Conservation (phyloP, 768 basidiomycete species). For the Fibroporia radiculosa region DNA sequence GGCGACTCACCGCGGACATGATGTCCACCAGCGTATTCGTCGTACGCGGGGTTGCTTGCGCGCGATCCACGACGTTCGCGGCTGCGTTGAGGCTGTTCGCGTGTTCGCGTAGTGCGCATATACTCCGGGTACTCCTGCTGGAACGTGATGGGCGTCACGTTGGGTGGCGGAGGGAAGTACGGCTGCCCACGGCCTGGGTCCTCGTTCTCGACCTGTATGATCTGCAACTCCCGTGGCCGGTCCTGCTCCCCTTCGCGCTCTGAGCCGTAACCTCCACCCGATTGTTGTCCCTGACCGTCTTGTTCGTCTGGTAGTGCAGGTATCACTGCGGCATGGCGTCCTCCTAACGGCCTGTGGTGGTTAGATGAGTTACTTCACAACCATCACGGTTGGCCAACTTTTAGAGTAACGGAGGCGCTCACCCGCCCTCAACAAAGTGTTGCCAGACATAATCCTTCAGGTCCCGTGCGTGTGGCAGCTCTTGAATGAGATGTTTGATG, state of each 20-base stretch:
- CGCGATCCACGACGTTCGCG: slow-evolving; percentile 15
- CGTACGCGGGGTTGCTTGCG: slow-evolving; percentile 12
- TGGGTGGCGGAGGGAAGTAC: slow-evolving; percentile 9
- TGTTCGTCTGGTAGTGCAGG: slow-evolving; percentile 72
- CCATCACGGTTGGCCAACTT: neutral
- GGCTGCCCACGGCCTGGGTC: slow-evolving; percentile 11
- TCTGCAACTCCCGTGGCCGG: slow-evolving; percentile 18
- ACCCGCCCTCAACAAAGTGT: slow-evolving; percentile 80
- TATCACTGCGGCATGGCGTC: slow-evolving; percentile 75
- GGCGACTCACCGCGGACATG: slow-evolving; percentile 7
- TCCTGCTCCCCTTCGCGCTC: slow-evolving; percentile 11
- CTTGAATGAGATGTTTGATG: slow-evolving; percentile 87
- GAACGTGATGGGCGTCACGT: slow-evolving; percentile 19
- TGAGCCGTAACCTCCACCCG: slow-evolving; percentile 8
- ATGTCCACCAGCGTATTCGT: slow-evolving; percentile 9
- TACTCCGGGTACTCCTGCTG: slow-evolving; percentile 19
- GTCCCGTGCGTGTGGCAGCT: slow-evolving; percentile 63
- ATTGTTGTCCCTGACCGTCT: slow-evolving; percentile 10
- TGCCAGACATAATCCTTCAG: slow-evolving; percentile 84
- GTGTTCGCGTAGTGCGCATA: slow-evolving; percentile 7
- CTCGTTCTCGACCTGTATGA: slow-evolving; percentile 19
- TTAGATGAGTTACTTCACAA: slow-evolving; percentile 8
- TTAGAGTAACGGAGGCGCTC: slow-evolving; percentile 27
- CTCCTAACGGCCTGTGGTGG: slow-evolving; percentile 57
- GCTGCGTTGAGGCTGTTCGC: slow-evolving; percentile 3